Evolutionary conservation across 139 green algal genomes (phyloP), one percentile per base, ranked within the genome.

Genomic region (Picochlorum costavermella): DNA sequence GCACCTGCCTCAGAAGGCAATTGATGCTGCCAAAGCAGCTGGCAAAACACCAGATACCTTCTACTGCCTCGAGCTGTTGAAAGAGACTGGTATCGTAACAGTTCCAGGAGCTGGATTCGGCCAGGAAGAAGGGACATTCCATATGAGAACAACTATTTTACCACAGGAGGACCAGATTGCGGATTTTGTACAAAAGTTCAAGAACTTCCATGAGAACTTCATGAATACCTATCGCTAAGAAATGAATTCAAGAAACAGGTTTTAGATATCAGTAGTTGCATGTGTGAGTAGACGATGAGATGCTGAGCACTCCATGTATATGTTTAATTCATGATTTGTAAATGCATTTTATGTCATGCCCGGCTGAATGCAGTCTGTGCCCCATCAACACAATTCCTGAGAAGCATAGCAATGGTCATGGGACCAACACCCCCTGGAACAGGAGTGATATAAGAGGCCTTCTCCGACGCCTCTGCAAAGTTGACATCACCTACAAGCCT

Each of bases 91-190:
- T 65, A 96, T 98, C 53, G 82, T 92, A 37, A 88, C 87, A 2
- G 92, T 98, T 46, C 92, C 92, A 0, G 92, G 92, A 49, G 81
- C 61, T 55, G 92, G 92, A 1, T 98, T 98, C 68, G 80, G 83
- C 17, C 87, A 94, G 70, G 69, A 78, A 75, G 55, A 75, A 57
- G 87, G 81, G 50, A 96, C 92, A 17, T 96, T 91, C 80, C 92
- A 98, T 79, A 78, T 97, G 76, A 77, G 92, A 44, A 98, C 92
- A 31, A 98, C 92, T 59, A 60, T 69, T 48, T 50, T 76, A 8
- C 49, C 30, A 43, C 23, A 17, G 25, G 29, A 73, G 66, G 46
- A 77, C 63, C 79, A 88, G 37, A 91, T 92, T 78, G 60, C 65
- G 4, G 64, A 73, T 8, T 87, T 93, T 61, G 71, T 83, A 4